phyloP scores from a whole-genome alignment of 768 basidiomycete genomes.

The Cystobasidium onofrii region DNA sequence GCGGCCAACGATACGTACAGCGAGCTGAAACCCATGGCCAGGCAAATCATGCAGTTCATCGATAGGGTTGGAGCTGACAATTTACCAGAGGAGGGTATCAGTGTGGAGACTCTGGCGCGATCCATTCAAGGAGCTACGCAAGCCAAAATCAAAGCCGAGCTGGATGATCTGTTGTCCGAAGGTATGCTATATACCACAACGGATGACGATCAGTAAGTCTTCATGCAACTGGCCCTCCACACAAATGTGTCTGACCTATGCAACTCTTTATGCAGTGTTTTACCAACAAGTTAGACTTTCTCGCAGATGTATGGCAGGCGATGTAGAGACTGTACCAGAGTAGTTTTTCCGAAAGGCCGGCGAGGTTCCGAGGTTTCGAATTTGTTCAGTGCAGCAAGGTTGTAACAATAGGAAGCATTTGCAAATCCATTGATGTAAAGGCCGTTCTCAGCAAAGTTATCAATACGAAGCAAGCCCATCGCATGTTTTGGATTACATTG shows the following conservation, averaged over 20 bases:
- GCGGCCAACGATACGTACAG: slow-evolving; percentile 50
- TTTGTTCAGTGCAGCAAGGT: too few species aligned
- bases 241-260: not conserved
- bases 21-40: slow-evolving; percentile 54
- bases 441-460: too few species aligned
- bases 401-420: too few species aligned
- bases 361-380: too few species aligned
- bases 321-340: not conserved
- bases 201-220: slow-evolving; percentile 23
- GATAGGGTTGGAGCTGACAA: slow-evolving; percentile 43
- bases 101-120: slow-evolving; percentile 75
- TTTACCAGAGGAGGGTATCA: slow-evolving; percentile 60
- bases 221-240: not conserved
- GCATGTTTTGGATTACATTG: not conserved
- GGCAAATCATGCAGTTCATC: slow-evolving; percentile 62
- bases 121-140: slow-evolving; percentile 51
- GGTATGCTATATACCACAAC: slow-evolving; percentile 26
- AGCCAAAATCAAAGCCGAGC: slow-evolving; percentile 44
- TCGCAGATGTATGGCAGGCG: not conserved
- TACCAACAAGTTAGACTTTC: not conserved
- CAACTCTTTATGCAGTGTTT: not conserved
- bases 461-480: too few species aligned
- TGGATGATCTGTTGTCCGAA: slow-evolving; percentile 15
- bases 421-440: too few species aligned
- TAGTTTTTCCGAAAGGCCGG: too few species aligned